Base-by-base conservation (phyloP, 208 protist genomes). In the Leptomonas pyrrhocoris region DNA sequence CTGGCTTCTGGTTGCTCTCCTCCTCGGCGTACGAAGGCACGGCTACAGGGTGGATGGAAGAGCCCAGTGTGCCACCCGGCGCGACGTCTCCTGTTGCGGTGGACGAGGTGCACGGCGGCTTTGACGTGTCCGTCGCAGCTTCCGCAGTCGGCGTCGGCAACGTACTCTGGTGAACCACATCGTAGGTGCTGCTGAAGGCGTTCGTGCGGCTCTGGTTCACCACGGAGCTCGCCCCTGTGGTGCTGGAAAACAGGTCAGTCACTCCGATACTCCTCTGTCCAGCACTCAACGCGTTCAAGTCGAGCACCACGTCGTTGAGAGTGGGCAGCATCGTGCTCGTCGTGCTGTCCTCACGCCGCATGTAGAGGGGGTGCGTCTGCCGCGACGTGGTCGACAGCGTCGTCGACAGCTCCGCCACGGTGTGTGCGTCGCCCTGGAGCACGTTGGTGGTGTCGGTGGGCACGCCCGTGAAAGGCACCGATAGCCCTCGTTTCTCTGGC, bases 161-260 rank as follows among this genome's bases (percentile, higher is more conserved):
- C 59, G 53, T 45, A 27, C 23, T 50, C 31, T 50, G 45, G 27
- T 75, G 42, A 15, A 53, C 51, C 38, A 67, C 43, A 42, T 75
- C 61, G 31, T 51, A 68, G 15, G 43, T 45, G 51, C 45, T 61
- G 19, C 19, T 25, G 27, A 58, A 58, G 23, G 21, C 45, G 28
- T 42, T 59, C 43, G 45, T 62, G 45, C 31, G 36, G 21, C 36
- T 67, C 23, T 62, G 40, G 54, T 60, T 54, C 6, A 62, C 27
- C 34, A 38, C 5, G 19, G 61, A n/a, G n/a, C n/a, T 42, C 69
- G 43, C 46, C 8, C 8, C n/a, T 4, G 48, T 16, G 7, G 55
- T 51, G 21, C 62, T 58, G n/a, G 19, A 4, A 5, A 61, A 53
- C 18, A 30, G 27, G 11, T 57, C 43, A 50, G 45, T 61, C 42